Evolutionary conservation across 768 basidiomycete species (phyloP).

Genomic region (Xerocomus spinulosus): DNA sequence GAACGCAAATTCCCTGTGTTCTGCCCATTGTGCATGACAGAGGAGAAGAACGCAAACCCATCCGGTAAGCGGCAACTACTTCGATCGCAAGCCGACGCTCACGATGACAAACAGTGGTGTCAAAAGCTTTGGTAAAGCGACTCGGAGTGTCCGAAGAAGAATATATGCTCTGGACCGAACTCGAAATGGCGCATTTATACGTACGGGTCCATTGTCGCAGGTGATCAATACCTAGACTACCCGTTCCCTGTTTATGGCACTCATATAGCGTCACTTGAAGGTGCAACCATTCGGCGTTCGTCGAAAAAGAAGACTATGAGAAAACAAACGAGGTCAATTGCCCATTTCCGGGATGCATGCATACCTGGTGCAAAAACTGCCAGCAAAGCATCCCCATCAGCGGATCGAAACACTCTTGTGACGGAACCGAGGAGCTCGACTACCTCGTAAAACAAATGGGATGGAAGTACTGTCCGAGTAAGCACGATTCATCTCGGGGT

Average conservation of each 20-base stretch:
- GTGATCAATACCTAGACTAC: constrained; percentile 26
- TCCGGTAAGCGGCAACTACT: constrained; percentile 27
- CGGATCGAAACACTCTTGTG: constrained; percentile 49
- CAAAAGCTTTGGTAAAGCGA: constrained; percentile 32
- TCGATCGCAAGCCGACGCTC: neutral
- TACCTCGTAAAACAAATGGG: constrained; percentile 46
- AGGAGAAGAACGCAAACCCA: constrained; percentile 24
- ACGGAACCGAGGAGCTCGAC: constrained; percentile 50
- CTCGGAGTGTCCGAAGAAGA: constrained; percentile 42
- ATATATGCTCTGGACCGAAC: constrained; percentile 38
- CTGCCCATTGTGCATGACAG: constrained; percentile 53
- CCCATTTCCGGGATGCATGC: constrained; percentile 43
- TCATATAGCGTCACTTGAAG: constrained; percentile 35
- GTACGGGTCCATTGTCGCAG: constrained; percentile 45
- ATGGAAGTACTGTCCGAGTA: constrained; percentile 63
- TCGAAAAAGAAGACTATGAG: constrained; percentile 47
- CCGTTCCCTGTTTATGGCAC: neutral
- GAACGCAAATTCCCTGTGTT: constrained; percentile 53
- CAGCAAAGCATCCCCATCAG: constrained; percentile 33
- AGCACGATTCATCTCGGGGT: constrained; percentile 11
- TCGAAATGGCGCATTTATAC: constrained; percentile 41
- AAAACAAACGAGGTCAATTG: constrained; percentile 41
- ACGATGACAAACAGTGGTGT: constrained; percentile 33
- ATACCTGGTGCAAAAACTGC: constrained; percentile 60
- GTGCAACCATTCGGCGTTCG: constrained; percentile 45